Evolutionary conservation across 2,329 filamentous ascomycete genomes (phyloP), one percentile per base, ranked within the genome.

Genomic region (Penicillium italicum): DNA sequence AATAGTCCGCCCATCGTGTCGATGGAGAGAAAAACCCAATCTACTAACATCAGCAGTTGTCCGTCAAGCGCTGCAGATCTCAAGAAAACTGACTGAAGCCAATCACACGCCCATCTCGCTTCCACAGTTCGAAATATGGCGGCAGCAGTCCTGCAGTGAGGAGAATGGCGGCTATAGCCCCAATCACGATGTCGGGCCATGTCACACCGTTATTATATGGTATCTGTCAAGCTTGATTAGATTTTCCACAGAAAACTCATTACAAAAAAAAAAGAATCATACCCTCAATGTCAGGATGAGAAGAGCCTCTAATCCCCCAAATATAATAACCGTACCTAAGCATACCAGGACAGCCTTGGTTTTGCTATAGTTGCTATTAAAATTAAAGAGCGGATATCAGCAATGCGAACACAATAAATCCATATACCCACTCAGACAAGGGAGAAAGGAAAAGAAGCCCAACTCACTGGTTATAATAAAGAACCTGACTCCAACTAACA

Each of bases 1-100:
- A 87, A 86, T 54, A 87, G 77, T 0, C 84, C 85, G 2, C 85
- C 85, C 1, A 77, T 62, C 54, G 79, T 85, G 63, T 88, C 85
- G 62, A 86, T 82, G 0, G 73, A 71, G 3, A 87, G 69, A 61
- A 88, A 88, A 14, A 83, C 70, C 66, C 79, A 81, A 59, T 79
- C 79, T 78, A 48, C 5, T 22, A 47, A 22, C 38, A 45, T 34
- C 24, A 53, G 50, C 22, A 34, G 67, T 76, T 28, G 12, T 30
- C 12, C n/a, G 14, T 45, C 22, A n/a, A 18, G 24, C 12, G 26
- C 14, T 37, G 22, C 18, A 26, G 34, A 9, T 9, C 30, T 11
- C 1, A 30, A 16, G 9, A 31, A 40, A 47, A 70, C 74, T 55
- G 66, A 78, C 84, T 84, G 52, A 87, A 80, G 0, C 85, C 85